These are phyloP conservation scores for Yamadazyma oceani DNA, from an alignment of 1,139 yeast genomes.

Conservation along the genomic window DNA sequence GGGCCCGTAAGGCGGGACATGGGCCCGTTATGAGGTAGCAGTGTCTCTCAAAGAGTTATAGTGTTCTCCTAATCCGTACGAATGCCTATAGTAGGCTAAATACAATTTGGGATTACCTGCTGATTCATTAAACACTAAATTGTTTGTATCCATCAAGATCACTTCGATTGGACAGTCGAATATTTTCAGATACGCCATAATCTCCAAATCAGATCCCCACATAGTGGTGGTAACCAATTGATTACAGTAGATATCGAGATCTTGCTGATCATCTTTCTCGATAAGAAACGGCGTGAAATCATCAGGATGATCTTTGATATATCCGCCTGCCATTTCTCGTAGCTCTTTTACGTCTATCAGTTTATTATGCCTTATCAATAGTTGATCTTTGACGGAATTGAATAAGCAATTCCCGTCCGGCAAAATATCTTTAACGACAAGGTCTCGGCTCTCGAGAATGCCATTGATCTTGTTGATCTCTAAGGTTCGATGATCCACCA, in stretches of 20 bases:
- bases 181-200: slow-evolving; percentile 70
- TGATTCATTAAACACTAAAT: slow-evolving; percentile 56
- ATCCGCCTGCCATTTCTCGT: slow-evolving; percentile 63
- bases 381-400: slow-evolving; percentile 81
- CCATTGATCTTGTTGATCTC: slow-evolving; percentile 66
- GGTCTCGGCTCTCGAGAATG: slow-evolving; percentile 46
- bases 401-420: slow-evolving; percentile 97
- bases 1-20: too few species aligned
- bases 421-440: slow-evolving; percentile 62
- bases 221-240: slow-evolving; percentile 72
- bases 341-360: slow-evolving; percentile 47
- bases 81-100: slow-evolving; percentile 80
- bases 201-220: slow-evolving; percentile 98
- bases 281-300: slow-evolving; percentile 80
- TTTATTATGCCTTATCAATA: slow-evolving; percentile 30
- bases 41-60: slow-evolving; percentile 73
- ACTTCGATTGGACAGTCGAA: slow-evolving; percentile 74
- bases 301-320: slow-evolving; percentile 62
- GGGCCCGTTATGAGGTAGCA: too few species aligned
- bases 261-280: slow-evolving; percentile 57
- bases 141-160: slow-evolving; percentile 72
- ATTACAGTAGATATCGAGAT: slow-evolving; percentile 68
- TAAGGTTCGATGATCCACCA: slow-evolving; percentile 64
- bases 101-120: slow-evolving; percentile 53
- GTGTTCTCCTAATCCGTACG: slow-evolving; percentile 91